Percentiles rank a stretch among this genome's conserved stretches.
Evolutionary conservation across 768 basidiomycete species (phyloP).

Genomic region (Mycena pura): DNA sequence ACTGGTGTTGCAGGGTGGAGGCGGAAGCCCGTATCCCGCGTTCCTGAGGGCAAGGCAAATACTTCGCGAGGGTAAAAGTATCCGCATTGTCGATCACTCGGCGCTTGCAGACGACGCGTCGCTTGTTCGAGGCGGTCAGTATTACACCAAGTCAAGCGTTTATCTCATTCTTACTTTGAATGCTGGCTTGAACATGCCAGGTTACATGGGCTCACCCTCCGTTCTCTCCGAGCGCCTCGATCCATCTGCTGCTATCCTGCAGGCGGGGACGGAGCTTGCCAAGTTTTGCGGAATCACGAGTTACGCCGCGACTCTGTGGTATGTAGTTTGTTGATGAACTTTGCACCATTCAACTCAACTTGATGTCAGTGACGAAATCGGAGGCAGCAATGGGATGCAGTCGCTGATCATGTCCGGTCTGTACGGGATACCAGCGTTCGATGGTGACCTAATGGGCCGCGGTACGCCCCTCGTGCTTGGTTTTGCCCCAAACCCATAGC

Average conservation of each 20-base stretch:
- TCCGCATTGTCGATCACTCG: conserved; percentile 53
- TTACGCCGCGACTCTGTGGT: conserved; percentile 41
- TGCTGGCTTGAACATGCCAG: no score
- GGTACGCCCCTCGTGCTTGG: conserved; percentile 37
- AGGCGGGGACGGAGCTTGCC: conserved; percentile 36
- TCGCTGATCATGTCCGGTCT: conserved; percentile 44
- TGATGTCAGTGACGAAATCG: conserved; percentile 43
- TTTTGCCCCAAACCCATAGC: no score
- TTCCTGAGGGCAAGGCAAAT: conserved; percentile 60
- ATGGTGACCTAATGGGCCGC: conserved; percentile 57
- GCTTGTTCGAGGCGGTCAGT: conserved; percentile 35
- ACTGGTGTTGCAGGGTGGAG: conserved; percentile 51
- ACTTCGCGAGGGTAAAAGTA: conserved; percentile 52
- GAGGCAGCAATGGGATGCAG: conserved; percentile 53
- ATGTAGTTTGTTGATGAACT: background rate
- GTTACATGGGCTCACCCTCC: conserved; percentile 50
- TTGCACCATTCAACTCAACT: background rate
- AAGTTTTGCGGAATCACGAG: conserved; percentile 37
- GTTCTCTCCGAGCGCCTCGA: conserved; percentile 37
- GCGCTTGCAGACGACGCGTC: conserved; percentile 50
- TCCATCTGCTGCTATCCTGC: conserved; percentile 30
- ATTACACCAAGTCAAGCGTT: background rate
- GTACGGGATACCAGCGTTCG: conserved; percentile 47
- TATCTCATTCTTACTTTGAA: no score
- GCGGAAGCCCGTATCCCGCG: conserved; percentile 61